phyloP scores from a whole-genome alignment of 2,329 filamentous ascomycete species.

The Metarhizium sp. region DNA sequence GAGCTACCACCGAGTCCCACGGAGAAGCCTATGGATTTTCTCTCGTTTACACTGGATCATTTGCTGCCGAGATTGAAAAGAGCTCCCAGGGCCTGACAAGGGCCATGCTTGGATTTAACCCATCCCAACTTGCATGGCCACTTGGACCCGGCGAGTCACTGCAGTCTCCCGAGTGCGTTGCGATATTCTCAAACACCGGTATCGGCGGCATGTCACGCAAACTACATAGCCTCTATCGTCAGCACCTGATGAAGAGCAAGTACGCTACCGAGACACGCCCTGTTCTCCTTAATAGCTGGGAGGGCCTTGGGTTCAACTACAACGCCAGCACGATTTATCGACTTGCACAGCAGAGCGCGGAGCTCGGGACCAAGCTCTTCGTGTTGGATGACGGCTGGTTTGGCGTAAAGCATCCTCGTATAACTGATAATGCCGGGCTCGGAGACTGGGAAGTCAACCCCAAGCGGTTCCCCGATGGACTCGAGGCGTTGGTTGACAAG shows the following conservation, averaged over 20 bases:
- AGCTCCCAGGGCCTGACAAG: constrained; percentile 53
- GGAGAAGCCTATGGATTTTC: constrained; percentile 58
- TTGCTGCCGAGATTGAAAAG: constrained; percentile 51
- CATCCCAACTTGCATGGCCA: constrained; percentile 48
- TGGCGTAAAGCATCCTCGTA: constrained; percentile 46
- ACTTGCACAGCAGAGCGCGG: constrained; percentile 46
- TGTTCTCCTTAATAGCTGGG: constrained; percentile 56
- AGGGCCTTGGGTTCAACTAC: constrained; percentile 50
- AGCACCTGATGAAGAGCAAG: constrained; percentile 50
- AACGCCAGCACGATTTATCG: constrained; percentile 46
- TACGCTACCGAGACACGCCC: constrained; percentile 42
- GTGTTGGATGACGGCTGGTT: constrained; percentile 63
- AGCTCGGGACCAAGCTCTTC: constrained; percentile 52
- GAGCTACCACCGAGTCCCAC: constrained; percentile 48
- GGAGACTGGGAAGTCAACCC: constrained; percentile 56
- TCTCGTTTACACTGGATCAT: constrained; percentile 55
- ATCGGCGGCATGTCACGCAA: constrained; percentile 53
- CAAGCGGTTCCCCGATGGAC: constrained; percentile 47
- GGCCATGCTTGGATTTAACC: constrained; percentile 51
- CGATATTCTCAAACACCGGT: constrained; percentile 49
- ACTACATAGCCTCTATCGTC: constrained; percentile 51
- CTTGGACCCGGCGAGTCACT: constrained; percentile 47
- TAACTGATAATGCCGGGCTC: constrained; percentile 46
- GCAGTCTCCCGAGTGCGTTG: constrained; percentile 52
- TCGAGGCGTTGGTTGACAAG: constrained; percentile 39